phyloP scores from a whole-genome alignment of 2,329 filamentous ascomycete species.

The Colletotrichum melonis region DNA sequence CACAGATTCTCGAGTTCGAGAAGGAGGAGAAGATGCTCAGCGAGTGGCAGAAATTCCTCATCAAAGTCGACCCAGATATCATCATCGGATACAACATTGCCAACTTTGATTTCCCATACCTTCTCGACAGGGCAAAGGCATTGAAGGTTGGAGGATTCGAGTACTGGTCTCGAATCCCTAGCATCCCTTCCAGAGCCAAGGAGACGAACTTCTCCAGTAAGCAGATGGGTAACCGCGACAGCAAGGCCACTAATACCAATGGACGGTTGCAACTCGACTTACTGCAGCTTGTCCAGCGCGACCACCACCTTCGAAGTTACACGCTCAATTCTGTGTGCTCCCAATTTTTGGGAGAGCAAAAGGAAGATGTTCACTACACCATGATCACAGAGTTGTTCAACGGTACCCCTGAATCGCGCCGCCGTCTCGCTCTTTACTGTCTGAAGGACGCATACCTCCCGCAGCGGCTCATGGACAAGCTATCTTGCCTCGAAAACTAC shows the following conservation, averaged over 20 bases:
- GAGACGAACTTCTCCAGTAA: constrained; percentile 95
- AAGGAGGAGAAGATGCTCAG: constrained; percentile 91
- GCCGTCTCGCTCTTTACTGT: constrained; percentile 94
- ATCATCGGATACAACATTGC: constrained; percentile 99
- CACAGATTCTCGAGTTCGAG: constrained; percentile 86
- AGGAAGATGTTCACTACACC: constrained; percentile 98
- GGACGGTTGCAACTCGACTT: constrained; percentile 93
- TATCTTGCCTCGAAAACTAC: constrained; percentile 98
- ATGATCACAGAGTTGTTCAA: constrained; percentile 99
- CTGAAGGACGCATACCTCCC: constrained; percentile 97
- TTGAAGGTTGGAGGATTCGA: constrained; percentile 85
- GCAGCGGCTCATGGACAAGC: constrained; percentile 93
- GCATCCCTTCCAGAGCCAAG: constrained; percentile 76
- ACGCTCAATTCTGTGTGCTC: constrained; percentile 96
- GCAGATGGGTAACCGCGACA: constrained; percentile 97
- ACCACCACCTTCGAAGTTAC: constrained; percentile 95
- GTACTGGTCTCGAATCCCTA: constrained; percentile 85
- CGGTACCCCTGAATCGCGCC: constrained; percentile 90
- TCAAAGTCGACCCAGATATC: constrained; percentile 93
- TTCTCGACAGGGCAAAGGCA: constrained; percentile 87
- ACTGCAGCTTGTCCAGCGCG: constrained; percentile 93
- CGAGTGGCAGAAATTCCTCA: constrained; percentile 89
- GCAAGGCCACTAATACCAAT: constrained; percentile 93
- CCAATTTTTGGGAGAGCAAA: constrained; percentile 95
- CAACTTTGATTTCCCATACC: constrained; percentile 98